phyloP scores from a whole-genome alignment of 208 protist species.

The Leishmania mexicana region DNA sequence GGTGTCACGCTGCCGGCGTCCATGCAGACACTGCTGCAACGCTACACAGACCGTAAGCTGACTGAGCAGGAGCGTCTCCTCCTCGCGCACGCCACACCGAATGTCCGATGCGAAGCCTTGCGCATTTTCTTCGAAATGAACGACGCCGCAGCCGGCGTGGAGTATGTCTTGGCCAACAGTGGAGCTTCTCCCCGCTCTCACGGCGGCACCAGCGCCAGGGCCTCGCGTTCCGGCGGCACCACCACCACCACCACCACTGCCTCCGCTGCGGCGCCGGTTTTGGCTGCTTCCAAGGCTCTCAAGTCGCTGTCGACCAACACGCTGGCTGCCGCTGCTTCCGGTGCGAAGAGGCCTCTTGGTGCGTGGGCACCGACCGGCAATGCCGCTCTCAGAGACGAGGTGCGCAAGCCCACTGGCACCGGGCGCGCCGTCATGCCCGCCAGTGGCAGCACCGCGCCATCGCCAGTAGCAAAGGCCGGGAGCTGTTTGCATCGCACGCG shows the following conservation, averaged over 20 bases:
- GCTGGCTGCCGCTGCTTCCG: background rate
- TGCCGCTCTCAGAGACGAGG: background rate
- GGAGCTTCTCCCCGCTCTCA: background rate
- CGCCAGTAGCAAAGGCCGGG: background rate
- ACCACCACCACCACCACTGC: background rate
- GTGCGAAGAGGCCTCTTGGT: background rate
- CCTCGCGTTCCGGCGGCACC: background rate
- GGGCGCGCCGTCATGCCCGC: background rate
- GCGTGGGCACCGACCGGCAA: background rate
- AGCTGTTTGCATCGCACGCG: constrained; percentile 18
- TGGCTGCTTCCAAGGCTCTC: background rate
- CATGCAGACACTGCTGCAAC: constrained; percentile 58
- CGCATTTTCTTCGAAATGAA: constrained; percentile 63
- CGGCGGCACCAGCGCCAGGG: constrained; percentile 10
- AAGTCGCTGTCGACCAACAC: constrained; percentile 10
- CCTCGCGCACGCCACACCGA: constrained; percentile 36
- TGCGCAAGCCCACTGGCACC: background rate
- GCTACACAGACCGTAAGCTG: constrained; percentile 40
- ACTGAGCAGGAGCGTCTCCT: constrained; percentile 30
- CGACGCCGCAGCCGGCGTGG: constrained; percentile 38
- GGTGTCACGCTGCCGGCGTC: constrained; percentile 49
- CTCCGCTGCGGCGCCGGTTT: background rate
- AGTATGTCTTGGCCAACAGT: constrained; percentile 42
- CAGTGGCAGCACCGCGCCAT: background rate
- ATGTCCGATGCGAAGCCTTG: constrained; percentile 59